Evolutionary conservation across 768 basidiomycete species (phyloP), one percentile per base, ranked within the genome.

Genomic region (Tephrocybe sp.): DNA sequence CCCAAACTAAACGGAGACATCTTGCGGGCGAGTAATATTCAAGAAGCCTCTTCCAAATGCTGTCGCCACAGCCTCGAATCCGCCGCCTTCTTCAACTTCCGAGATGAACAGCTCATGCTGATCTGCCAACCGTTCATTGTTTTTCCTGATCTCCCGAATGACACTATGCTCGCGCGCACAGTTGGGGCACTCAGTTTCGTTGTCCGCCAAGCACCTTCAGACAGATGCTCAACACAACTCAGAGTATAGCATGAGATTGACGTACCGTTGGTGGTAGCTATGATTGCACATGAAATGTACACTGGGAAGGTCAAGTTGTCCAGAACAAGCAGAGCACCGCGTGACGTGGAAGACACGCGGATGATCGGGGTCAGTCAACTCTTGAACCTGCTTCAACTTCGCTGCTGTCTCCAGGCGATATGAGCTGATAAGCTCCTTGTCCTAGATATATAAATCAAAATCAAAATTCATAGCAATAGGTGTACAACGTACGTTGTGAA

Each of bases 261-360:
- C 67, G 63, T 69, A 91, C 91, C 94, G 77, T 63, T 95, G 92
- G 64, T 99, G 97, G 71, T 91, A 98, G 53, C 91, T 93, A 64
- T 98, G 97, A 60, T 87, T 85, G 68, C 95, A 99, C 95, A 98
- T 97, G 62, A 97, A 98, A 66, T 98, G 94, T 5, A 98, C 77
- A 55, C 83, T 88, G 0, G 97, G 95, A 9, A 97, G 79, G 64
- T 97, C 94, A 52, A 98, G 80, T 58, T 89, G 91, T 1, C 86
- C 91, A 13, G 84, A 79, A 65, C 97, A 98, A 3, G 85, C 79
- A 18, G 94, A 86, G 66, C 97, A 98, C 34, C 93, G 77, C 7
- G 94, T 94, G 52, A 95, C 90, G 62, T 97, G 94, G 75, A 97
- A 97, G 18, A 97, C 88, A 16, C 82, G 79, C 0, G 97, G 89